These are phyloP conservation scores for Pisolithus tinctorius DNA, from an alignment of 768 basidiomycete species.

Conservation along the genomic window DNA sequence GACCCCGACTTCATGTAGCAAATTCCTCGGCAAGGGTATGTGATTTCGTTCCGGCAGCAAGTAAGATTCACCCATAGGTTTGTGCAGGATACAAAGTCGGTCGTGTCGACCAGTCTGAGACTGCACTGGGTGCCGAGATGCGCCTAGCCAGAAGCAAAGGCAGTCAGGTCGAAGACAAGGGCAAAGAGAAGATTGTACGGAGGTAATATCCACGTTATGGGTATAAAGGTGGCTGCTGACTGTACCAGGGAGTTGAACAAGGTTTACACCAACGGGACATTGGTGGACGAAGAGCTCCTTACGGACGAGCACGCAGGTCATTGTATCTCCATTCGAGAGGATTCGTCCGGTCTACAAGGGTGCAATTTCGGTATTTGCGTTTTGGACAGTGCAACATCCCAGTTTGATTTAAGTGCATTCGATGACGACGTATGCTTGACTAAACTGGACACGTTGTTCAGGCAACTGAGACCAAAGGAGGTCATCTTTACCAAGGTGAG, in stretches of 20 bases:
- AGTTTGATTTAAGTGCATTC: constrained; percentile 87
- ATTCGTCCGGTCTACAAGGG: constrained; percentile 25
- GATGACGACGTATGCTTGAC: constrained; percentile 92
- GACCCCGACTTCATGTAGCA: constrained; percentile 34
- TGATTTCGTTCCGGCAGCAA: neutral
- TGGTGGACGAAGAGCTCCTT: constrained; percentile 84
- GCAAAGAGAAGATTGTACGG: constrained; percentile 83
- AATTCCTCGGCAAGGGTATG: constrained; percentile 75
- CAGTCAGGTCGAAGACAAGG: constrained; percentile 42
- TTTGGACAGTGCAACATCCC: constrained; percentile 90
- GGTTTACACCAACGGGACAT: constrained; percentile 94
- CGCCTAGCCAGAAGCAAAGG: constrained; percentile 62
- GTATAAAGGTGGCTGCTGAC: neutral
- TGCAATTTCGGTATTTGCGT: constrained; percentile 84
- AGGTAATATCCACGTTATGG: constrained; percentile 35
- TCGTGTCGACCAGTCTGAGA: constrained; percentile 94
- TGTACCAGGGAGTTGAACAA: constrained; percentile 75
- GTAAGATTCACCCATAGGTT: neutral
- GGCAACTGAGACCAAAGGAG: constrained; percentile 89
- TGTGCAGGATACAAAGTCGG: constrained; percentile 83
- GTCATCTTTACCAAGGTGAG: constrained; percentile 82
- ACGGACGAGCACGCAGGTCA: constrained; percentile 93
- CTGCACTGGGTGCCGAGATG: constrained; percentile 96
- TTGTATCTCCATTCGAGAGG: constrained; percentile 83
- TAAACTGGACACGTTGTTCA: constrained; percentile 85